These are phyloP conservation scores for Helianthus tuberosus DNA, from an alignment of 129 eudicot genomes.

Conservation along the genomic window DNA sequence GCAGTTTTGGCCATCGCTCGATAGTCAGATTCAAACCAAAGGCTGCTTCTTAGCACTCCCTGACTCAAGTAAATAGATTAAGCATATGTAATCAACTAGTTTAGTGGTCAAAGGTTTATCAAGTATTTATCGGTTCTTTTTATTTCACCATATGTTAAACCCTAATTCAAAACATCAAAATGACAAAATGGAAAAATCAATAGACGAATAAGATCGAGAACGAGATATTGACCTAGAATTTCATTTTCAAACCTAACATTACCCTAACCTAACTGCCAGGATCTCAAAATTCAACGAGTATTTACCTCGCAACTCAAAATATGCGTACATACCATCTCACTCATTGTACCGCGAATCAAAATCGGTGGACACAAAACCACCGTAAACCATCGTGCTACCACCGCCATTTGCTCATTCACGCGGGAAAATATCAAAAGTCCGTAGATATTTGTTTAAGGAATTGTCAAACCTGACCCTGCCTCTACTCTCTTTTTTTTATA, in stretches of 20 bases:
- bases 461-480: slow-evolving; percentile 5
- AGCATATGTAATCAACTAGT: no score
- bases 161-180: no score
- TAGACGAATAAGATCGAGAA: no score
- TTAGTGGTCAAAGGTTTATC: no score
- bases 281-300: neutral
- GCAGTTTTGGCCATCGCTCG: no score
- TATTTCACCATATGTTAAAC: no score
- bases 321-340: neutral
- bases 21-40: no score
- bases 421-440: neutral
- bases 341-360: neutral
- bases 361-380: neutral
- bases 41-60: no score
- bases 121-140: no score
- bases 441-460: neutral
- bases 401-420: neutral
- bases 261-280: neutral
- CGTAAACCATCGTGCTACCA: slow-evolving; percentile 6
- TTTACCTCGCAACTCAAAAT: neutral
- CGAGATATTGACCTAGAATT: neutral
- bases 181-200: no score
- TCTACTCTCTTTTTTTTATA: neutral
- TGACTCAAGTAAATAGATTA: no score
- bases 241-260: neutral